Conservation (phyloP, 306 rosid genomes). For the Pterocarpus macrocarpus region DNA sequence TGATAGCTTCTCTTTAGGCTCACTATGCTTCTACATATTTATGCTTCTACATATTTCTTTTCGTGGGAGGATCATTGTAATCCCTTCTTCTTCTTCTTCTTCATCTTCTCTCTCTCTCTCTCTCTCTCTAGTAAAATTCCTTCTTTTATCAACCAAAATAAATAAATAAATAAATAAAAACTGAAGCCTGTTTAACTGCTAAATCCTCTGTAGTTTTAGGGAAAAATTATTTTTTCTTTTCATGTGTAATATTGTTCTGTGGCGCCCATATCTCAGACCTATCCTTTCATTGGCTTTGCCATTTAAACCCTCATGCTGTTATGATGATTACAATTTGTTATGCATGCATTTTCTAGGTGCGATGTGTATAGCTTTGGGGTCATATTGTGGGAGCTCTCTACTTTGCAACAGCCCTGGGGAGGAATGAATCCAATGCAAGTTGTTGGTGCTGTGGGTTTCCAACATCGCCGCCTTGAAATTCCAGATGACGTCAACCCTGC, state of each 20-base stretch:
- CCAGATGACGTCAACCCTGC: conserved; percentile 82
- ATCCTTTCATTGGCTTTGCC: conserved; percentile 22
- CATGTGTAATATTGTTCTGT: neutral
- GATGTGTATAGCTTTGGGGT: conserved; percentile 98
- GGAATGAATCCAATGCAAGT: conserved; percentile 99
- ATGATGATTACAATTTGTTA: conserved; percentile 26
- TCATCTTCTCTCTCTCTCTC: no score
- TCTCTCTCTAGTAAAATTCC: neutral
- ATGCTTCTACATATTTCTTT: neutral
- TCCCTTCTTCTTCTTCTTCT: neutral
- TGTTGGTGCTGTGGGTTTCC: conserved; percentile 99
- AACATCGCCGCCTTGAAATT: conserved; percentile 99
- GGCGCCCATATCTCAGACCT: conserved; percentile 11
- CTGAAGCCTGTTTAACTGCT: neutral
- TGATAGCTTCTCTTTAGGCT: neutral
- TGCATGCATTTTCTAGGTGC: conserved; percentile 61
- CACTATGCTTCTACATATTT: neutral
- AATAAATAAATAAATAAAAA: neutral
- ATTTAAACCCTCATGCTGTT: conserved; percentile 26
- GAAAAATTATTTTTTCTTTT: neutral
- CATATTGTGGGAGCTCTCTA: conserved; percentile 94
- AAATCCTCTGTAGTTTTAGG: conserved; percentile 5
- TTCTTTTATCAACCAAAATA: neutral
- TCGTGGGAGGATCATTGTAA: neutral
- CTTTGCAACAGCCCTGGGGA: conserved; percentile 97